These are phyloP conservation scores for Agaricus bisporus DNA, from an alignment of 768 basidiomycete genomes.

Conservation along the genomic window DNA sequence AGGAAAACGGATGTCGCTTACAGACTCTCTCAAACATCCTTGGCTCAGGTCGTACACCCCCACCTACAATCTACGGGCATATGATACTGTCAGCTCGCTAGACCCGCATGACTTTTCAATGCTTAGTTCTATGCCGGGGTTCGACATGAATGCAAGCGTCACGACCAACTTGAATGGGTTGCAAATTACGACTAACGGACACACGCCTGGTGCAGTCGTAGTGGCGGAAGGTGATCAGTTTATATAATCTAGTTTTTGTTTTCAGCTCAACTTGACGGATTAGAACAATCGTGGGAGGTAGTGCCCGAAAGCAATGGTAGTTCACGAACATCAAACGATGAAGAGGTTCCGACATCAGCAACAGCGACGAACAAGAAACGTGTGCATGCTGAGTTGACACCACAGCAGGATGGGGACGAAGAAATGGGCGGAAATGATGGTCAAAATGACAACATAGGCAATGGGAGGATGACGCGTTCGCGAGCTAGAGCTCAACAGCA, in stretches of 20 bases:
- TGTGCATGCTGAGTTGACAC: slow-evolving; percentile 35
- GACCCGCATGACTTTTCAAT: slow-evolving; percentile 10
- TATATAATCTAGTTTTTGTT: neutral
- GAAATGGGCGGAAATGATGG: neutral
- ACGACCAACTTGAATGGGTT: slow-evolving; percentile 22
- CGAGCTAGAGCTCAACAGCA: slow-evolving; percentile 9
- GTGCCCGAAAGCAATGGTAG: slow-evolving; percentile 22
- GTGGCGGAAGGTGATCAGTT: neutral
- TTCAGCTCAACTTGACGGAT: neutral
- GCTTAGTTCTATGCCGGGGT: slow-evolving; percentile 9
- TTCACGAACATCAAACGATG: slow-evolving; percentile 4
- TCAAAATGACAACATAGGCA: slow-evolving; percentile 1
- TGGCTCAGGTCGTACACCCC: slow-evolving; percentile 55
- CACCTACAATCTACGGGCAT: slow-evolving; percentile 9
- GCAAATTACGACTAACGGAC: slow-evolving; percentile 20
- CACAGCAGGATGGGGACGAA: slow-evolving; percentile 32
- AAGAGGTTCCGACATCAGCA: slow-evolving; percentile 12
- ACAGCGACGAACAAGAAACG: slow-evolving; percentile 32
- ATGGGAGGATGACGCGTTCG: slow-evolving; percentile 8
- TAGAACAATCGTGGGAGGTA: slow-evolving; percentile 57
- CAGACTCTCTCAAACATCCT: slow-evolving; percentile 61
- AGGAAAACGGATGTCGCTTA: slow-evolving; percentile 59
- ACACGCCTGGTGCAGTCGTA: slow-evolving; percentile 24
- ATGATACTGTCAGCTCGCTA: slow-evolving; percentile 8
- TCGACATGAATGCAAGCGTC: slow-evolving; percentile 16